A percentile compares a stretch with the other conserved stretches of the same genome.
phyloP scores from a whole-genome alignment of 2,329 filamentous ascomycete species.

The Xylaria multiplex region DNA sequence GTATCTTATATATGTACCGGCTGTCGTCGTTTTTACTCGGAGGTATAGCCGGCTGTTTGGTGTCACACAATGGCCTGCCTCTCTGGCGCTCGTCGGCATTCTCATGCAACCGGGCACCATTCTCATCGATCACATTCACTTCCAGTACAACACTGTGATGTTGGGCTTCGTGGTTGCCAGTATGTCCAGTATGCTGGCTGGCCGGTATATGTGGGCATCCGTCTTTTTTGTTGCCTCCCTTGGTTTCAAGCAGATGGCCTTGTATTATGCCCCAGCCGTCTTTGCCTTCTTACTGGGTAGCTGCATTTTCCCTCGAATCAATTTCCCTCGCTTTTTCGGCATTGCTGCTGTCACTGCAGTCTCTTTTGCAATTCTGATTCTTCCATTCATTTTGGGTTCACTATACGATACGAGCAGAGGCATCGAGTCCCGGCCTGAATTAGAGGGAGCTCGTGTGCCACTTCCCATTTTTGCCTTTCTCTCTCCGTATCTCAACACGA shows the following conservation, averaged over 20 bases:
- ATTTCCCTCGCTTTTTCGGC: slow-evolving; percentile 73
- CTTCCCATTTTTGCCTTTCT: slow-evolving; percentile 71
- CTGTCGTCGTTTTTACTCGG: slow-evolving; percentile 84
- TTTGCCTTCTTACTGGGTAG: slow-evolving; percentile 91
- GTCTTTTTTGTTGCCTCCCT: slow-evolving; percentile 93
- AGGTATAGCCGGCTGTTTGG: slow-evolving; percentile 80
- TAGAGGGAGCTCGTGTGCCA: slow-evolving; percentile 68
- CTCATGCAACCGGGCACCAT: slow-evolving; percentile 92
- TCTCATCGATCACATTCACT: slow-evolving; percentile 83
- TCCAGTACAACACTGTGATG: slow-evolving; percentile 99
- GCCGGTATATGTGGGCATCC: slow-evolving; percentile 85
- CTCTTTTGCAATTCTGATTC: slow-evolving; percentile 78
- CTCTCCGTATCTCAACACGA: slow-evolving; percentile 66
- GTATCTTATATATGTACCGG: slow-evolving; percentile 88
- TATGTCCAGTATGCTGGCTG: slow-evolving; percentile 88
- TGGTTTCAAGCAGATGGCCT: slow-evolving; percentile 99
- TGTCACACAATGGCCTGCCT: slow-evolving; percentile 82
- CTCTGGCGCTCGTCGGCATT: slow-evolving; percentile 87
- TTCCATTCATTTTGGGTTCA: slow-evolving; percentile 78
- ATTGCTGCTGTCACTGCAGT: slow-evolving; percentile 78
- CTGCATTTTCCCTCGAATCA: slow-evolving; percentile 80
- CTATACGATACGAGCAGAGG: slow-evolving; percentile 74
- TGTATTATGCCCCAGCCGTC: slow-evolving; percentile 94
- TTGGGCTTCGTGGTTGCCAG: slow-evolving; percentile 87
- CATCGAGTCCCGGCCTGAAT: slow-evolving; percentile 65